A percentile compares a stretch with the other conserved stretches of the same genome.
Evolutionary conservation across 2,329 filamentous ascomycete species (phyloP).

Genomic region (Trichoderma breve): DNA sequence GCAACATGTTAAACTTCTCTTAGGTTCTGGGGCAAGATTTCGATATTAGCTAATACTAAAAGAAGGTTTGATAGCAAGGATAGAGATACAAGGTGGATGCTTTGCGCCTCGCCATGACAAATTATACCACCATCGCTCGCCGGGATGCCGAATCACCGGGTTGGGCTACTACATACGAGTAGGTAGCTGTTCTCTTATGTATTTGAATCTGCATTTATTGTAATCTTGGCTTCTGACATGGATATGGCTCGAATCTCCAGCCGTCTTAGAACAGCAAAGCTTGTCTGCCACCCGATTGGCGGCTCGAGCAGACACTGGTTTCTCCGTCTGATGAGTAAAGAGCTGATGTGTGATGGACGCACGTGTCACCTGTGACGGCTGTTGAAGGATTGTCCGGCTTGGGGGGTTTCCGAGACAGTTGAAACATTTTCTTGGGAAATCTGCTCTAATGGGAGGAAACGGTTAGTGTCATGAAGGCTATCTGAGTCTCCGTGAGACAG

Average conservation of each 20-base stretch:
- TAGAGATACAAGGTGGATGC: neutral
- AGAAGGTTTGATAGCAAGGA: neutral
- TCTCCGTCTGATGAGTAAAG: neutral
- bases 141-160: neutral
- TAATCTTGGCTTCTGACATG: neutral
- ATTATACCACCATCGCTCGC: neutral
- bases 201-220: neutral
- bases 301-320: neutral
- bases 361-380: neutral
- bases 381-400: neutral
- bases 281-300: neutral
- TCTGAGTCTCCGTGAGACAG: neutral
- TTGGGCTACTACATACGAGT: neutral
- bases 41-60: neutral
- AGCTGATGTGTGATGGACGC: neutral
- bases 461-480: neutral
- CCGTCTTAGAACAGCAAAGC: neutral
- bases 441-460: neutral
- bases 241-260: neutral
- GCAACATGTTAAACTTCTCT: neutral
- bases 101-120: neutral
- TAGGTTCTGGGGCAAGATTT: neutral
- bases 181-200: neutral
- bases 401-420: slow-evolving; percentile 10
- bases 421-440: slow-evolving; percentile 13